A percentile compares a stretch with the other conserved stretches of the same genome.
Conservation (phyloP, 345 rosid genomes). For the Reutealis trisperma region DNA sequence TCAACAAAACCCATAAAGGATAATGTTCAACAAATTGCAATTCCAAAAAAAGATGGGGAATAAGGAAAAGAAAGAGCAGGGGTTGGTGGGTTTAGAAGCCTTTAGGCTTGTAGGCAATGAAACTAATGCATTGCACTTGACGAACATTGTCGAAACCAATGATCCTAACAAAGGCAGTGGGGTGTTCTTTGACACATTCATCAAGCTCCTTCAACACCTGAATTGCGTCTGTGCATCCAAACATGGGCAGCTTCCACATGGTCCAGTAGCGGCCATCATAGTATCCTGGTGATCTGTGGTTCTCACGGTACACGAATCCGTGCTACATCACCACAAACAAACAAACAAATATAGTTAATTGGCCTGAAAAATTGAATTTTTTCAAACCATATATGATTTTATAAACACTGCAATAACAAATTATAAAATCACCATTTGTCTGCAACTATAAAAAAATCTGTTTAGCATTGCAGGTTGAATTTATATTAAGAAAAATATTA, state of each 20-base stretch:
- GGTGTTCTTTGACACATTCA: conserved; percentile 40
- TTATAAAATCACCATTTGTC: too few species aligned
- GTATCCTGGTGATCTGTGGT: conserved; percentile 41
- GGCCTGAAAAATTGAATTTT: too few species aligned
- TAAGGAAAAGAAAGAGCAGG: not conserved
- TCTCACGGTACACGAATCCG: conserved; percentile 42
- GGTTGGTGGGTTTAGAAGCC: not conserved
- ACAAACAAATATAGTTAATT: too few species aligned
- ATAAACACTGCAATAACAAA: too few species aligned
- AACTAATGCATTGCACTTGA: conserved; percentile 59
- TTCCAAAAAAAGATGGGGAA: not conserved
- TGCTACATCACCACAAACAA: conserved; percentile 13
- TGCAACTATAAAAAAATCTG: too few species aligned
- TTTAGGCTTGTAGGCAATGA: conserved; percentile 36
- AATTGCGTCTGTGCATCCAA: conserved; percentile 42
- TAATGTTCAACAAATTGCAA: not conserved
- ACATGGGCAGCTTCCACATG: conserved; percentile 62
- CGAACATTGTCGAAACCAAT: conserved; percentile 49
- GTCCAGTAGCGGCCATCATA: conserved; percentile 59
- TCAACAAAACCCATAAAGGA: not conserved
- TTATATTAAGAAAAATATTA: too few species aligned
- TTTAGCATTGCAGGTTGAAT: too few species aligned
- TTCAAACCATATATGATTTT: too few species aligned
- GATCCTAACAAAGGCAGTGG: conserved; percentile 29
- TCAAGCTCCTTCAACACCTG: conserved; percentile 47